phyloP scores from a whole-genome alignment of 768 basidiomycete genomes.

The Phlegmacium glaucopus region DNA sequence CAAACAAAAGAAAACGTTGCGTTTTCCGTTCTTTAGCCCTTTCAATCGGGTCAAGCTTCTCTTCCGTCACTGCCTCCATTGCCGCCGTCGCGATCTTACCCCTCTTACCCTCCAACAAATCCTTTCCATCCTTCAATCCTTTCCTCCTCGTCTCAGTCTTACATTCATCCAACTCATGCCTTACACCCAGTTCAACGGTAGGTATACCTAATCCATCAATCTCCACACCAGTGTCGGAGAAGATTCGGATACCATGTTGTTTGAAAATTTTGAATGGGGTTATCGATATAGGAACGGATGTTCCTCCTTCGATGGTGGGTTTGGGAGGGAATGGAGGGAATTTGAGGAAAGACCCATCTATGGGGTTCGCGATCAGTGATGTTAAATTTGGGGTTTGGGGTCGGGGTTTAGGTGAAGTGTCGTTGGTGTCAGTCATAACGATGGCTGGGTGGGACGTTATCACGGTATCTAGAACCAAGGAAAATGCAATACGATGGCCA shows the following conservation, averaged over 20 bases:
- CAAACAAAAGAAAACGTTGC: constrained; percentile 14
- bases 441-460: no score
- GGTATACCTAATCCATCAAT: constrained; percentile 66
- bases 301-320: constrained; percentile 31
- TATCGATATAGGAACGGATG: constrained; percentile 22
- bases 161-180: constrained; percentile 51
- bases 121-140: constrained; percentile 9
- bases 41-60: constrained; percentile 12
- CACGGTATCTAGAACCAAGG: no score
- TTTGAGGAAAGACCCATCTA: constrained; percentile 3
- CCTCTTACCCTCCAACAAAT: constrained; percentile 2
- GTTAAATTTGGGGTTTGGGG: neutral
- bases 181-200: constrained; percentile 53
- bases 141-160: constrained; percentile 49
- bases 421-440: neutral
- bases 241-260: constrained; percentile 54
- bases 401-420: neutral
- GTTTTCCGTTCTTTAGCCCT: constrained; percentile 15
- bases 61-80: neutral
- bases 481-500: no score
- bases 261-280: constrained; percentile 56
- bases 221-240: constrained; percentile 42
- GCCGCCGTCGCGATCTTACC: constrained; percentile 9
- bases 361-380: neutral
- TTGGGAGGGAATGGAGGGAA: constrained; percentile 27